Base-by-base conservation (phyloP, 179 eudicot species). In the Silene coronaria region DNA sequence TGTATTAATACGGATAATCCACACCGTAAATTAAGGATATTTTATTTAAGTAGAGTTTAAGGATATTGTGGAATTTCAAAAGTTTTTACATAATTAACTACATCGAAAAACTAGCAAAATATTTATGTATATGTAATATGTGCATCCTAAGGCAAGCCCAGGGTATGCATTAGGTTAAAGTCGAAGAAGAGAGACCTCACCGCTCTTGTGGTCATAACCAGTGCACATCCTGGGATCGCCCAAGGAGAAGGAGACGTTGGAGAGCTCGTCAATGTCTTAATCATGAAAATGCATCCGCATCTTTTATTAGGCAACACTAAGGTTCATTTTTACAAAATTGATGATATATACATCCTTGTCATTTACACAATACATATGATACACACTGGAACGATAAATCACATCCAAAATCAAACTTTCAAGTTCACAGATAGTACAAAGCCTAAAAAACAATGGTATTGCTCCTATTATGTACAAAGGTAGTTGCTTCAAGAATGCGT, bases 401-500 rank as follows among this genome's bases (percentile, higher is more conserved):
- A 59, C 63, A 60, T 70, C 32, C 65, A 23, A 30, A 77, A 77
- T 46, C 51, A 48, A 63, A 71, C 13, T 22, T 32, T 46, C 12
- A 21, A 45, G 75, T 71, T 72, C 61, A 69, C 26, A 27, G 28
- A 64, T 24, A 70, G 19, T 71, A 61, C 34, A 32, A 27, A 76
- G 64, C 79, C 75, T 71, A 26, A 65, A 70, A 71, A 74, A 14
- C 34, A 72, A 65, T 71, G 38, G 81, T 71, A 70, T 63, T 75
- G 76, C 74, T 74, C 67, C 69, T 55, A 67, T 78, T 81, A 78
- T 81, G 65, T 78, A 81, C 81, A 81, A 70, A 21, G 51, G 73
- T 21, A 3, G 62, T 42, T 63, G 73, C 73, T 64, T 71, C 74
- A 30, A 57, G 59, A 74, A 81, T 69, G 75, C 42, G 51, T 28